Conservation (phyloP, 352 stramenopile species). For the Phytophthora pseudosyringae region DNA sequence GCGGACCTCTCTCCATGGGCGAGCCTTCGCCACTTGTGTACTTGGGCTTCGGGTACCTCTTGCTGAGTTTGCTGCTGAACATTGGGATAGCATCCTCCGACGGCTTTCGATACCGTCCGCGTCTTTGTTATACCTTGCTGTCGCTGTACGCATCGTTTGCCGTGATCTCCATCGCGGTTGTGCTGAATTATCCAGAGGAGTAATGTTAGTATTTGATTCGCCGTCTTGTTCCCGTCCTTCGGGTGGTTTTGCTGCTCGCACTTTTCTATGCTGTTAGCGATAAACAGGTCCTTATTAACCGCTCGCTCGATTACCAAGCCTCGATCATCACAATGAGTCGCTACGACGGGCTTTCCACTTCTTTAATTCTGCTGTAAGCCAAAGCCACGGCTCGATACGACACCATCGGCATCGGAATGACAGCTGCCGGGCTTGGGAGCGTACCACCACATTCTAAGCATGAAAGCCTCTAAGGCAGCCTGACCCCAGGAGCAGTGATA, state of each 20-base stretch:
- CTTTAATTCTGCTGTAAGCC: too few relatives aligned
- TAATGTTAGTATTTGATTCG: constrained; percentile 44
- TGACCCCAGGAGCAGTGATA: too few relatives aligned
- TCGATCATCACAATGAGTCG: background rate
- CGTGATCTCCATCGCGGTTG: constrained; percentile 66
- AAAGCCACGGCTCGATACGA: too few relatives aligned
- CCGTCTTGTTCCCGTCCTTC: background rate
- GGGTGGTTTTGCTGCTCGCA: background rate
- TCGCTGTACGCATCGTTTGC: constrained; percentile 71
- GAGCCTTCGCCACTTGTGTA: constrained; percentile 66
- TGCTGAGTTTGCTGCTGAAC: constrained; percentile 74
- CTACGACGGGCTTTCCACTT: too few relatives aligned
- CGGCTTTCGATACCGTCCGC: constrained; percentile 62
- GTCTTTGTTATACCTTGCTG: constrained; percentile 68
- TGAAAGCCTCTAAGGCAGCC: too few relatives aligned
- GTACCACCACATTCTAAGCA: too few relatives aligned
- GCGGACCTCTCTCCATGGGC: constrained; percentile 62
- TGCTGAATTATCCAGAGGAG: constrained; percentile 38
- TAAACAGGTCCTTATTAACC: too few relatives aligned
- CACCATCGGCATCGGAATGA: too few relatives aligned
- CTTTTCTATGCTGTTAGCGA: background rate
- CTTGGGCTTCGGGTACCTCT: constrained; percentile 71
- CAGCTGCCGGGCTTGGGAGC: too few relatives aligned
- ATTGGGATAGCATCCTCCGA: constrained; percentile 58
- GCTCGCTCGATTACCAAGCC: too few relatives aligned